Evolutionary conservation across 495 filamentous ascomycete genomes (phyloP).

Genomic region (Lasiosphaeria hispida): DNA sequence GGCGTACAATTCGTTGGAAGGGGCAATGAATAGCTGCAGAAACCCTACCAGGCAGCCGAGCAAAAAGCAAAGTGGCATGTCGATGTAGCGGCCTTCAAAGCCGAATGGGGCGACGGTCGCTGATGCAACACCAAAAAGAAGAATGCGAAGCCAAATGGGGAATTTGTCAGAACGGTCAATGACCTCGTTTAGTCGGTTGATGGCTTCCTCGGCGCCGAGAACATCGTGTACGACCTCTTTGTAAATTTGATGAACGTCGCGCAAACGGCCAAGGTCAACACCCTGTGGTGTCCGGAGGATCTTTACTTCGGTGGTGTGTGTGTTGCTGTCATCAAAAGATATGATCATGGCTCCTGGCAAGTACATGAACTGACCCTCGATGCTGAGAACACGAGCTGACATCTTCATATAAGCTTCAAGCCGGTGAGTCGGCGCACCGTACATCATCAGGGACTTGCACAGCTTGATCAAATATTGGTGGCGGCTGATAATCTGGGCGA

Average conservation of each 20-base stretch:
- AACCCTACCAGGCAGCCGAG: constrained; percentile 80
- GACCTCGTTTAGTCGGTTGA: constrained; percentile 63
- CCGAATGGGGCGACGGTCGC: constrained; percentile 83
- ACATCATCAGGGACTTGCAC: constrained; percentile 83
- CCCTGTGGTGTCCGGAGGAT: constrained; percentile 74
- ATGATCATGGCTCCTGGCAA: constrained; percentile 95
- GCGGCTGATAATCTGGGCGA: constrained; percentile 77
- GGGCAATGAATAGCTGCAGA: constrained; percentile 76
- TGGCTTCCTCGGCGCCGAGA: constrained; percentile 83
- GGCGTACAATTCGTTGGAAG: constrained; percentile 73
- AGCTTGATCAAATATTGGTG: constrained; percentile 83
- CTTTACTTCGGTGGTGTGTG: constrained; percentile 91
- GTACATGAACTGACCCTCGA: constrained; percentile 89
- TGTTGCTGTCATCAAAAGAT: constrained; percentile 84
- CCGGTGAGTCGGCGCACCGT: constrained; percentile 74
- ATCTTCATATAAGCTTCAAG: constrained; percentile 84
- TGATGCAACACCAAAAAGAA: constrained; percentile 81
- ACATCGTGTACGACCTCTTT: constrained; percentile 91
- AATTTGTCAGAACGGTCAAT: constrained; percentile 62
- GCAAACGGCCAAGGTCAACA: constrained; percentile 78
- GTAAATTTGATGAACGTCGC: constrained; percentile 85
- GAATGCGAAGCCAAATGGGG: constrained; percentile 66
- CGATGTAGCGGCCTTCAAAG: constrained; percentile 81
- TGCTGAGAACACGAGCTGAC: constrained; percentile 83
- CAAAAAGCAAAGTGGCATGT: constrained; percentile 83